Evolutionary conservation across 1,284 basidiomycete genomes (phyloP), one percentile per base, ranked within the genome.

Genomic region (Ganoderma boninense): DNA sequence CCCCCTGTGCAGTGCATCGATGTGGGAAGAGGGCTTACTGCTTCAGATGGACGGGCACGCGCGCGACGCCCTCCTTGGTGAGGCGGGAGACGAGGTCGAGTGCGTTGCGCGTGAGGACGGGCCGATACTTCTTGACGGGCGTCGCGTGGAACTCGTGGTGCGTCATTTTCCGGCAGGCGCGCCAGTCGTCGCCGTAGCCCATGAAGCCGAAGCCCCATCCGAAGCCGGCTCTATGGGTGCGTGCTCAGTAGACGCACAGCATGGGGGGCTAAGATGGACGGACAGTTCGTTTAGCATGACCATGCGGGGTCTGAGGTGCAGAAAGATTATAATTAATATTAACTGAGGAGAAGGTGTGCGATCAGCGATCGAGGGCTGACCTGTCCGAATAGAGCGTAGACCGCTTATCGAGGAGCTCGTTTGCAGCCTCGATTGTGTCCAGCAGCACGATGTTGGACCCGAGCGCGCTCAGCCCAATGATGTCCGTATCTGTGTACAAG

Each of bases 181-280:
- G 81, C 86, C 85, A 88, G 63, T 73, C 74, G 2, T 83, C 78
- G 5, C 82, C 80, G 67, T 87, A 86, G 46, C 76, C 75, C 72
- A 83, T 75, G 13, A 84, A 75, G 0, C 73, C 74, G 1, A 78
- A 71, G 63, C 76, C 81, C 72, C 83, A 86, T 20, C 78, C 80
- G 75, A 82, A 80, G 32, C 83, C 84, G 69, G 82, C 80, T 8
- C 85, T 87, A 63, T 11, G 5, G 11, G 5, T 40, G 44, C 52
- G 2, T 32, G 18, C 42, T 67, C 16, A 40, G 23, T 2, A 61
- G 26, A 38, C 4, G 20, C 11, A 6, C 7, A 7, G 2, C 14
- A n/a, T n/a, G 11, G 1, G n/a, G 18, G 32, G 8, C 29, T 26
- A 23, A 3, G 56, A n/a, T 2, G 11, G 16, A 62, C 78, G 57